Evolutionary conservation across 129 eudicot species (phyloP), one percentile per base, ranked within the genome.

Genomic region (Flaveria sonorensis): DNA sequence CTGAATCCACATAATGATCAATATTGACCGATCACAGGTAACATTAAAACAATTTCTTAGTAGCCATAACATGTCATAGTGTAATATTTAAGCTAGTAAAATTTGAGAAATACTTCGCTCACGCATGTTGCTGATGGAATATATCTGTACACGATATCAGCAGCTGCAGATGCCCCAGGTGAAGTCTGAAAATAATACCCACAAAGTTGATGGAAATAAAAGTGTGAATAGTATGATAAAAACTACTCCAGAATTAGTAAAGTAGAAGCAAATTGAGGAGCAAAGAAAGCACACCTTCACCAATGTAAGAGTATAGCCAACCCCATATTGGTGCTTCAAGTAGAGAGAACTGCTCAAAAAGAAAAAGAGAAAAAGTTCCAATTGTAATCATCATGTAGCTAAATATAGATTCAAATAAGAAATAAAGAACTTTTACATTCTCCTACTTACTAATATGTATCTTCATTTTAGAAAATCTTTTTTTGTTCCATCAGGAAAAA

Each of bases 301-400:
- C 78, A 95, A 82, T 65, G 99, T 95, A 74, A 95, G 99, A 79
- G 99, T 95, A 75, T 95, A 95, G 74, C 99, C 99, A 88, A 92
- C 99, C 67, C 99, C 99, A 89, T 95, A 92, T 47, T 84, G 96
- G 85, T 92, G 99, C 92, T 95, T 95, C 81, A 95, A 79, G 89
- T 87, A 95, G 65, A 95, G 92, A 48, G 99, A 92, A 87, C 97
- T 93, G 96, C 79, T 52, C 39, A 60, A 72, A 64, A 76, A 45
- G 78, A 30, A 70, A 24, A 70, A 52, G 62, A 56, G 70, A 48
- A 77, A 39, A 70, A 24, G 48, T 59, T 45, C 9, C 6, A 67
- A 21, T 79, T 61, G 53, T 13, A 69, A 70, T 43, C 51, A 18
- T 57, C 66, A 62, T 57, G 13, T 24, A 21, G 46, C 11, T 9